Conservation (phyloP, 306 rosid genomes). For the Delonix regia region DNA sequence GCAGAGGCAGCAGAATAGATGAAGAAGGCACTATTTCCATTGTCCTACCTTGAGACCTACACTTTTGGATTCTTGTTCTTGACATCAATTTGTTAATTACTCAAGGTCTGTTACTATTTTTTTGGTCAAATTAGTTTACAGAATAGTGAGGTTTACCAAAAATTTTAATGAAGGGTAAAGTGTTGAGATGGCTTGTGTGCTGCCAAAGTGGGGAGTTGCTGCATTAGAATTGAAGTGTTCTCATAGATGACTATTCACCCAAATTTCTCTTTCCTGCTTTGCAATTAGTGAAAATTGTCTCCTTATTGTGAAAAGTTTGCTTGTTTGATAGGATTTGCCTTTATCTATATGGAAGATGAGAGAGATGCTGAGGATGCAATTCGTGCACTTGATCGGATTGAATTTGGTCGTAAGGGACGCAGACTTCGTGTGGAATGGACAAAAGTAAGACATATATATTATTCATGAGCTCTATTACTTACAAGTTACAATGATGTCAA, state of each 20-base stretch:
- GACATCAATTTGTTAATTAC: slow-evolving; percentile 81
- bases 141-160: slow-evolving; percentile 64
- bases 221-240: slow-evolving; percentile 45
- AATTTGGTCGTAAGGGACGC: slow-evolving; percentile 93
- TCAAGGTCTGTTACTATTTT: slow-evolving; percentile 98
- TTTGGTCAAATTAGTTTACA: slow-evolving; percentile 81
- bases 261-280: slow-evolving; percentile 12
- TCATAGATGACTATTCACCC: slow-evolving; percentile 33
- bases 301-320: slow-evolving; percentile 21
- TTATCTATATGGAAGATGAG: slow-evolving; percentile 96
- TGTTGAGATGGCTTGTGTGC: slow-evolving; percentile 52
- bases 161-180: slow-evolving; percentile 54
- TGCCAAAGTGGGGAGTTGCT: slow-evolving; percentile 47
- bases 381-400: slow-evolving; percentile 80
- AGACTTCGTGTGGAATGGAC: slow-evolving; percentile 99
- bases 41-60: slow-evolving; percentile 93
- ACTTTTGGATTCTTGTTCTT: slow-evolving; percentile 94
- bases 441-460: slow-evolving; percentile 52
- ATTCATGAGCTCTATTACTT: neutral
- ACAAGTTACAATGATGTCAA: neutral
- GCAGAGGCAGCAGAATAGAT: slow-evolving; percentile 82
- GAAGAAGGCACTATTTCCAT: slow-evolving; percentile 85
- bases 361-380: slow-evolving; percentile 97
- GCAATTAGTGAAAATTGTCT: slow-evolving; percentile 18
- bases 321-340: slow-evolving; percentile 81